These are phyloP conservation scores for Bruguiera hainesii DNA, from an alignment of 441 rosid species.

Conservation along the genomic window DNA sequence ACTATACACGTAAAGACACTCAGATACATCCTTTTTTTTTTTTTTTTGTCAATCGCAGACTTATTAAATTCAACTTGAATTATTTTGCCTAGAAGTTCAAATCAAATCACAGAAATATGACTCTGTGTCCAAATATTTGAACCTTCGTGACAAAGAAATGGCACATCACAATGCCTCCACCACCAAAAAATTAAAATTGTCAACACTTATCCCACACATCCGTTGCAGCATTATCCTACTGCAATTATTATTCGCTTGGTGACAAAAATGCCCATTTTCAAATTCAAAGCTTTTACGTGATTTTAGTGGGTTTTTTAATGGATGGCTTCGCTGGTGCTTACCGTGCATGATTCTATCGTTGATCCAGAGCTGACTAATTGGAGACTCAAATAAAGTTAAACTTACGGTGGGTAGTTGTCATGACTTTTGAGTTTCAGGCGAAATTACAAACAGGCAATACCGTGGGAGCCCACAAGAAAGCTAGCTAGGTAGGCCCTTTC, in stretches of 20 bases:
- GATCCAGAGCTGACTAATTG: slow-evolving; percentile 14
- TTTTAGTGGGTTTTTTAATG: not conserved
- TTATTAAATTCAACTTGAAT: too few species aligned
- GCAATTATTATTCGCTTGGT: not conserved
- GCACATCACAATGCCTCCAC: slow-evolving; percentile 8
- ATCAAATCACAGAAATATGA: too few species aligned
- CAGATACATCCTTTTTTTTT: too few species aligned
- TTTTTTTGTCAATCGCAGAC: too few species aligned
- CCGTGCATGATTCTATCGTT: slow-evolving; percentile 9
- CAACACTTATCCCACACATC: slow-evolving; percentile 20
- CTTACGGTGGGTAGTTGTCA: not conserved
- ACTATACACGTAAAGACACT: too few species aligned
- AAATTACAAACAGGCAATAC: not conserved
- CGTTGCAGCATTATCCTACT: not conserved
- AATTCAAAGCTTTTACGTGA: not conserved
- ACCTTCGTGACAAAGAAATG: too few species aligned
- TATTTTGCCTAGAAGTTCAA: too few species aligned
- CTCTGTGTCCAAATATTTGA: too few species aligned
- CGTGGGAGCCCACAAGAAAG: not conserved
- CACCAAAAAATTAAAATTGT: not conserved
- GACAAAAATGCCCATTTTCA: not conserved
- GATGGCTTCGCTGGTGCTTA: slow-evolving; percentile 7
- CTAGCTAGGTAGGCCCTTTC: slow-evolving; percentile 12
- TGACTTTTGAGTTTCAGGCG: not conserved
- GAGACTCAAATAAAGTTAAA: not conserved